These are phyloP conservation scores for Salix udensis DNA, from an alignment of 345 rosid species.

Conservation along the genomic window DNA sequence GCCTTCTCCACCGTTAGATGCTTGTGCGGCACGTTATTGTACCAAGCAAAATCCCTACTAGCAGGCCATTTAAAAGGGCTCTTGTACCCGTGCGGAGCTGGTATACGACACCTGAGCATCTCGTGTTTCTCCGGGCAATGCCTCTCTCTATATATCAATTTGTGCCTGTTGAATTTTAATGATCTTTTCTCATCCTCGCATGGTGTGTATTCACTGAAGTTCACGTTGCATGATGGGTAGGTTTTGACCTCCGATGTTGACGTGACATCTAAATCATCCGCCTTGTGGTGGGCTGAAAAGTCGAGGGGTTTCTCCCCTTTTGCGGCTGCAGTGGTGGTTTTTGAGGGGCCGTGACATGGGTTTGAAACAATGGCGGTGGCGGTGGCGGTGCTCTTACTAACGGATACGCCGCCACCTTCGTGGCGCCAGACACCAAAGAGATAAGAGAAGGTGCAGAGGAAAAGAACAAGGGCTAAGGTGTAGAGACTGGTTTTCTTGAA, in stretches of 20 bases:
- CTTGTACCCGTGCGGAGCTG: conserved; percentile 31
- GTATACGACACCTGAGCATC: conserved; percentile 23
- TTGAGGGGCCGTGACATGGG: conserved; percentile 8
- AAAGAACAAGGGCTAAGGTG: conserved; percentile 20
- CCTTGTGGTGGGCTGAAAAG: conserved; percentile 15
- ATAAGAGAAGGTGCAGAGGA: conserved; percentile 43
- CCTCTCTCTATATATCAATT: conserved; percentile 37
- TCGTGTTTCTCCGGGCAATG: conserved; percentile 33
- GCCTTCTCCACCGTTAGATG: conserved; percentile 57
- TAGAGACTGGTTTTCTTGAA: conserved; percentile 15
- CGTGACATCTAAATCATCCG: not conserved
- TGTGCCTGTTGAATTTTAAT: conserved; percentile 18
- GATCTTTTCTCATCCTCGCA: conserved; percentile 43
- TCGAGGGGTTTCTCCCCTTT: conserved; percentile 1
- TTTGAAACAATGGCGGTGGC: not conserved
- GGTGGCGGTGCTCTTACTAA: not conserved
- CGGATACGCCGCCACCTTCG: not conserved
- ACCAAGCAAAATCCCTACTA: conserved; percentile 46
- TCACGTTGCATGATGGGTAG: conserved; percentile 33
- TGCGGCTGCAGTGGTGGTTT: not conserved
- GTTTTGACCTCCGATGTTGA: not conserved
- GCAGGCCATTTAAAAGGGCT: conserved; percentile 43
- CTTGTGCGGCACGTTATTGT: conserved; percentile 48
- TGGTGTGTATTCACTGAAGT: conserved; percentile 45
- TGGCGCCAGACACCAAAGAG: conserved; percentile 37